Base-by-base conservation (phyloP, 2,329 filamentous ascomycete species). In the Blastomyces percursus region DNA sequence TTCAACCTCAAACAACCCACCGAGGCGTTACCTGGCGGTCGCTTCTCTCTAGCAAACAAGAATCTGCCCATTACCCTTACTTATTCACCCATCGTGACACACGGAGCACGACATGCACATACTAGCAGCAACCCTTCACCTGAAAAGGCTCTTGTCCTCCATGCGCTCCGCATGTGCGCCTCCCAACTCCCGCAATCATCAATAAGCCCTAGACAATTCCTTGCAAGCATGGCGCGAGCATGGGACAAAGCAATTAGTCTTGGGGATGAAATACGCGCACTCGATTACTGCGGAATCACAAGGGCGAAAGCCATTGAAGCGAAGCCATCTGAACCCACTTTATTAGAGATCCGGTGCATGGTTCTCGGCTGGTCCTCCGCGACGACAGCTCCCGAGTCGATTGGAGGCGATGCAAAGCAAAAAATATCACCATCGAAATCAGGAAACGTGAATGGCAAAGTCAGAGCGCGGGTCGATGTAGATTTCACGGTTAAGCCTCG, bases 231-330 rank as follows among this genome's bases (percentile, higher is more conserved):
- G 21, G 75, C 76, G 9, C 65, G 71, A 52, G 75, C 75, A n/a
- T 80, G 78, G 78, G 70, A 76, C 64, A 69, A 73, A 50, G 72
- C 73, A 2, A 69, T 71, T 54, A 71, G 68, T 4, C 68, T 79
- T 8, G 74, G 77, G 59, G 73, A 78, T 62, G 78, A 80, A 65
- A 71, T 77, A 46, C 75, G 74, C 57, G 72, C 77, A 67, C 72
- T 80, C 16, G 74, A 73, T 64, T 76, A 77, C 64, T 75, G 74
- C 61, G 78, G 78, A 38, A 73, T 79, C n/a, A 78, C 77, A 12
- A 69, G 74, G 30, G 70, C 67, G 9, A 68, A 76, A 38, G 67
- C 67, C 0, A 70, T 74, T 14, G 66, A 70, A 9, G 67, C 68
- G 21, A 65, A 66, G 1, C 66, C 66, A 12, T 56, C 54, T 0